Conservation (phyloP, 768 basidiomycete genomes). For the Pisolithus sp. region DNA sequence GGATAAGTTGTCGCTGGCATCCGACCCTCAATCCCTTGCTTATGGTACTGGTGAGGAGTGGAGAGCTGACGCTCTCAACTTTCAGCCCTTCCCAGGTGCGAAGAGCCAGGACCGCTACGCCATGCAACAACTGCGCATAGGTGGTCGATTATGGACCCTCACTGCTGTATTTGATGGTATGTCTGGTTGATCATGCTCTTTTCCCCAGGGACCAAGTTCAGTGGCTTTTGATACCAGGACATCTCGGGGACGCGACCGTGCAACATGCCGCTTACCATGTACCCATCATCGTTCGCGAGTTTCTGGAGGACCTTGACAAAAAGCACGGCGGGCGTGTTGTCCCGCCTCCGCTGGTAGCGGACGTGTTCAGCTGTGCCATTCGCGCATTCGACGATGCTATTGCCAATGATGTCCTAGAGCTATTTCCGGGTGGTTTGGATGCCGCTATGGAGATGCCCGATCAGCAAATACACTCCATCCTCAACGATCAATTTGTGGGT, state of each 20-base stretch:
- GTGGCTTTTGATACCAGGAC: conserved; percentile 36
- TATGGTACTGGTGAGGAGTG: conserved; percentile 33
- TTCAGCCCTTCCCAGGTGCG: conserved; percentile 52
- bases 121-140: conserved; percentile 49
- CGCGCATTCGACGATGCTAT: conserved; percentile 61
- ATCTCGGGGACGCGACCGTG: conserved; percentile 64
- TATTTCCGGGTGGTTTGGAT: conserved; percentile 52
- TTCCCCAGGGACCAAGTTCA: conserved; percentile 5
- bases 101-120: conserved; percentile 62
- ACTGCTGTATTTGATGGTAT: conserved; percentile 67
- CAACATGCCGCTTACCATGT: conserved; percentile 63
- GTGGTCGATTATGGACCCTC: conserved; percentile 54
- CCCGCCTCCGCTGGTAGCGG: conserved; percentile 46
- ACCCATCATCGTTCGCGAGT: conserved; percentile 59
- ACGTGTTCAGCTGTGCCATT: conserved; percentile 52
- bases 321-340: conserved; percentile 34
- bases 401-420: conserved; percentile 54
- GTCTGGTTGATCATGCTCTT: conserved; percentile 12
- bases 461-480: conserved; percentile 47
- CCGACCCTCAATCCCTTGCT: conserved; percentile 42
- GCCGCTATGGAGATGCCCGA: conserved; percentile 47
- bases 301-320: conserved; percentile 38
- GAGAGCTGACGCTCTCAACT: conserved; percentile 58
- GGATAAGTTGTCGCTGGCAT: conserved; percentile 43
- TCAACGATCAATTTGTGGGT: conserved; percentile 57